Conservation (phyloP, 768 basidiomycete species). For the Strobilomyces dryophilus region DNA sequence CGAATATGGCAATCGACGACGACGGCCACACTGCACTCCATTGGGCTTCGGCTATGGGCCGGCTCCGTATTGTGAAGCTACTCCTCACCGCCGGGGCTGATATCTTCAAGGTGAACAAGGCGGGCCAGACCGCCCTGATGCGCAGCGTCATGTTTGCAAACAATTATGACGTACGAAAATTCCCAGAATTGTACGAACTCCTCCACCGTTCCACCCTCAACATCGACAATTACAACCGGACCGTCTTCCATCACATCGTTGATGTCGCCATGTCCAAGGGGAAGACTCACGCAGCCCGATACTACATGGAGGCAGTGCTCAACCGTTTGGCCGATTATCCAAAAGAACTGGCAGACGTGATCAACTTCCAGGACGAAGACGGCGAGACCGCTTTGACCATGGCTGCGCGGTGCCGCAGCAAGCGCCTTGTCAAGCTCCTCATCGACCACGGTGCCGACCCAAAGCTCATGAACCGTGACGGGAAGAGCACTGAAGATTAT, state of each 20-base stretch:
- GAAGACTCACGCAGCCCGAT: constrained; percentile 95
- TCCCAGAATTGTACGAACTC: constrained; percentile 94
- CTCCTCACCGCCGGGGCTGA: constrained; percentile 92
- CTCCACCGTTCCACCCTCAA: constrained; percentile 97
- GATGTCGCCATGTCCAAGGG: constrained; percentile 97
- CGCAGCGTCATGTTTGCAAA: constrained; percentile 99
- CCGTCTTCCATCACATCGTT: constrained; percentile 96
- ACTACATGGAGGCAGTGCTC: constrained; percentile 98
- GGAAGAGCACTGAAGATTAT: constrained; percentile 97
- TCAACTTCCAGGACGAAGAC: constrained; percentile 99
- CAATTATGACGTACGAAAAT: constrained; percentile 99
- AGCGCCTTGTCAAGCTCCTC: constrained; percentile 90
- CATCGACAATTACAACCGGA: constrained; percentile 96
- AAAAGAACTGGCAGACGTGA: constrained; percentile 93
- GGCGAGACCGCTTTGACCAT: constrained; percentile 97
- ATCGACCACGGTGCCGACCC: constrained; percentile 97
- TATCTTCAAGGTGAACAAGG: constrained; percentile 94
- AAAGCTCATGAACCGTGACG: constrained; percentile 89
- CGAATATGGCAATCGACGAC: constrained; percentile 96
- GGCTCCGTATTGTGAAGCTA: constrained; percentile 92
- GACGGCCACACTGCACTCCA: constrained; percentile 96
- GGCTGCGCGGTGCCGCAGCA: constrained; percentile 92
- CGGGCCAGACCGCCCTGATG: constrained; percentile 97
- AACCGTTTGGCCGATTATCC: constrained; percentile 87
- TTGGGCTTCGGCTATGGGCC: constrained; percentile 99